Base-by-base conservation (phyloP, 192 early-diverging fungal species). In the Coemansia sp. region DNA sequence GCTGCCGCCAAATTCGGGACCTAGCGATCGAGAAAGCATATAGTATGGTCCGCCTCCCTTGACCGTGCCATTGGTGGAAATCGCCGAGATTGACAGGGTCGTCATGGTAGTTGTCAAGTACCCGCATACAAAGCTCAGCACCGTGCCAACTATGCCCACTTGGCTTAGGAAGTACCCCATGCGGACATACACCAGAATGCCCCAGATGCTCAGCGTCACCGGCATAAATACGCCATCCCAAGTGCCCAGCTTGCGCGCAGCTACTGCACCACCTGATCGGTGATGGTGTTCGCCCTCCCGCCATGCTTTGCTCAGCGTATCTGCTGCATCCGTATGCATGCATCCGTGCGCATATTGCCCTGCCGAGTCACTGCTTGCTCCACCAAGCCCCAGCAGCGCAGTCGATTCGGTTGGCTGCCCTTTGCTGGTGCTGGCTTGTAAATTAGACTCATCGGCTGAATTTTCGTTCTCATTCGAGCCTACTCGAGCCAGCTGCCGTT, bases 221-320 rank as follows among this genome's bases (percentile, higher is more conserved):
- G 85, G 87, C 31, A 86, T 53, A 62, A 88, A 88, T 47, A 88
- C 87, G 2, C 87, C 87, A n/a, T 82, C 82, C 67, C 84, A 82
- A 13, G 83, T 83, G 14, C 82, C 83, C 14, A 88, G 81, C 61
- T 87, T 88, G 23, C 58, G 62, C 41, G 28, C 23, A 7, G 1
- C 51, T 14, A 8, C 20, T 2, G 19, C 37, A 4, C 23, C 53
- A 31, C 23, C 54, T 50, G 36, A 28, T 45, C 35, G 38, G n/a
- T 18, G 28, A 14, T 0, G n/a, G 39, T 31, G 14, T 23, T 30
- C 28, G 28, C 23, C 53, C 23, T 33, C 13, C 14, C 49, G 50
- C 41, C 36, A 28, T 41, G 18, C 14, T 13, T 49, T 50, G 46
- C 47, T 45, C 40, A 36, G 54, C 54, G 30, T 23, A 20, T 20